These are phyloP conservation scores for Plasmopara viticola DNA, from an alignment of 352 stramenopile genomes.

Conservation along the genomic window DNA sequence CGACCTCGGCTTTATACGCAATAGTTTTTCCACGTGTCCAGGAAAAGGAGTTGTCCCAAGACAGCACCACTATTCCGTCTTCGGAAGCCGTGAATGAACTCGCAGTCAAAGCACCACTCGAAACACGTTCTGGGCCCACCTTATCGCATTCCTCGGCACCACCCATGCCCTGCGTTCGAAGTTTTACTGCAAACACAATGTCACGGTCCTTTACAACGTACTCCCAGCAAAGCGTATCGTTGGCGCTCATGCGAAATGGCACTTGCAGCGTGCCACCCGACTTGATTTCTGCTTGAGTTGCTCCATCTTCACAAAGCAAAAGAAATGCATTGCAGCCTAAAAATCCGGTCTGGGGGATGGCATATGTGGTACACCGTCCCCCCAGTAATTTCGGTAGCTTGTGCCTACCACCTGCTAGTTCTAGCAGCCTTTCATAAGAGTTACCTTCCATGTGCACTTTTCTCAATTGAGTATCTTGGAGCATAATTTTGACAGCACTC, in stretches of 20 bases:
- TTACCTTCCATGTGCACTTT: slow-evolving; percentile 60
- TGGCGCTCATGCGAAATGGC: slow-evolving; percentile 59
- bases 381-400: slow-evolving; percentile 50
- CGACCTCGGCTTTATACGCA: slow-evolving; percentile 73
- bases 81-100: slow-evolving; percentile 58
- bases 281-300: slow-evolving; percentile 59
- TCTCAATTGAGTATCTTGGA: slow-evolving; percentile 55
- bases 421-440: slow-evolving; percentile 38
- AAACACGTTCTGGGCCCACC: slow-evolving; percentile 33
- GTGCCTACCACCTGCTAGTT: slow-evolving; percentile 41
- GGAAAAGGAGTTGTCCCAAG: slow-evolving; percentile 68
- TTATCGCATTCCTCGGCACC: slow-evolving; percentile 59
- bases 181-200: slow-evolving; percentile 65
- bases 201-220: slow-evolving; percentile 58
- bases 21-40: slow-evolving; percentile 64
- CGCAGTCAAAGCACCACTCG: slow-evolving; percentile 30
- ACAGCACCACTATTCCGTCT: slow-evolving; percentile 63
- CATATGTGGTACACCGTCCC: slow-evolving; percentile 42
- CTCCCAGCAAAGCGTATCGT: slow-evolving; percentile 76
- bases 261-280: slow-evolving; percentile 51
- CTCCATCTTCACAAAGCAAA: slow-evolving; percentile 63
- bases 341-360: slow-evolving; percentile 60
- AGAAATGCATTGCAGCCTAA: slow-evolving; percentile 56
- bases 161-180: slow-evolving; percentile 62
- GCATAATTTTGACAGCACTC: slow-evolving; percentile 41